Conservation (phyloP, 139 green algal species). For the Picochlorum sp. region DNA sequence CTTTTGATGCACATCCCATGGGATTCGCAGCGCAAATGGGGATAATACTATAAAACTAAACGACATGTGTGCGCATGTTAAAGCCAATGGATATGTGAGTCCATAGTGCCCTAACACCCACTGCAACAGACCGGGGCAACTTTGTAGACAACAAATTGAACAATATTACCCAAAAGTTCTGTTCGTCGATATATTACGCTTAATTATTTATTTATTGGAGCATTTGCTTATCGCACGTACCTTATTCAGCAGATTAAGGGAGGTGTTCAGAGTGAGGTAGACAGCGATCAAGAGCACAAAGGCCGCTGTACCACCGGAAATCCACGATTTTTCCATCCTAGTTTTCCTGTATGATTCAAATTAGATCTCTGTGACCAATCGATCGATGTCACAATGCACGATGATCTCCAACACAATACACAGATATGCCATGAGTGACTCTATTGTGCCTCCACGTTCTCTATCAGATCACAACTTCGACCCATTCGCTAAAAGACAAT, state of each 20-base stretch:
- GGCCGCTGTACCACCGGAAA: background rate
- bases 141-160: background rate
- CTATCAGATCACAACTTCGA: too few species aligned
- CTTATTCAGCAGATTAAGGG: slow-evolving; percentile 21
- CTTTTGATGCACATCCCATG: slow-evolving; percentile 19
- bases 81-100: slow-evolving; percentile 43
- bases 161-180: background rate
- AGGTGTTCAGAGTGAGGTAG: slow-evolving; percentile 14
- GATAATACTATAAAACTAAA: slow-evolving; percentile 37
- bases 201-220: too few species aligned
- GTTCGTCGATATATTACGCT: background rate
- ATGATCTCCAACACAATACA: too few species aligned
- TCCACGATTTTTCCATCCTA: too few species aligned
- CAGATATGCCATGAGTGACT: too few species aligned
- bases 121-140: background rate
- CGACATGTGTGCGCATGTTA: slow-evolving; percentile 45
- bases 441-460: too few species aligned
- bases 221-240: too few species aligned
- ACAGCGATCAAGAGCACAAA: slow-evolving; percentile 4
- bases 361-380: too few species aligned
- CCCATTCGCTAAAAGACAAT: too few species aligned
- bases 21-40: slow-evolving; percentile 26
- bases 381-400: too few species aligned
- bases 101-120: slow-evolving; percentile 40
- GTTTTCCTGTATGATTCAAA: too few species aligned